Base-by-base conservation (phyloP, 2,329 filamentous ascomycete species). In the Fusarium longipes region DNA sequence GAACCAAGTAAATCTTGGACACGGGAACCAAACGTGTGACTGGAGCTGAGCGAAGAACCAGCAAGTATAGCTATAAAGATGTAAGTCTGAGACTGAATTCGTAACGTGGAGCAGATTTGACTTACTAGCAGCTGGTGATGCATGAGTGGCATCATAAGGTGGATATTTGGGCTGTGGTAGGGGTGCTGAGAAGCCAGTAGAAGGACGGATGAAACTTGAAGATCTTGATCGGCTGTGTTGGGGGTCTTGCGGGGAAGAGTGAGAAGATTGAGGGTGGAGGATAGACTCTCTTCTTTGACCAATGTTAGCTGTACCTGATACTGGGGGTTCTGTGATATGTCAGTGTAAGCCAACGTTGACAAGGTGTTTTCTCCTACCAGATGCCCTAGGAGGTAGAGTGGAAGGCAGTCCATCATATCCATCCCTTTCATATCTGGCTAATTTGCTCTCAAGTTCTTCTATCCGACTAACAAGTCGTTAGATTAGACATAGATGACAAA, bases 381-480 rank as follows among this genome's bases (percentile, higher is more conserved):
- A 67, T 11, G 50, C 48, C 9, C 49, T 56, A 6, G 57, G 57
- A 10, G 68, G 49, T 24, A 61, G 4, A 24, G 53, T 44, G n/a
- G 60, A 48, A 15, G 68, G 53, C 20, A 62, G 14, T 6, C 39
- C 50, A n/a, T 42, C 52, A 14, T 67, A 69, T 8, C 65, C 68
- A 11, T 68, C 67, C n/a, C 59, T 72, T 44, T 73, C 71, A 14
- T 73, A 73, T 51, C 67, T 68, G 0, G 71, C 70, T 10, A 73
- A n/a, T 40, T 69, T 70, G 38, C 62, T 70, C 39, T 73, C 71
- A 11, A 73, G 70, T 54, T 73, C 71, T 14, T 73, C 71, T 7
- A 73, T 73, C 12, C 71, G 69, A 45, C 71, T 73, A 36, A 45
- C 8, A 35, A 9, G 9, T 2, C 2, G 9, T 60, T 29, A 57